Evolutionary conservation across 2,329 filamentous ascomycete species (phyloP), one percentile per base, ranked within the genome.

Genomic region (Neonectria faginata): DNA sequence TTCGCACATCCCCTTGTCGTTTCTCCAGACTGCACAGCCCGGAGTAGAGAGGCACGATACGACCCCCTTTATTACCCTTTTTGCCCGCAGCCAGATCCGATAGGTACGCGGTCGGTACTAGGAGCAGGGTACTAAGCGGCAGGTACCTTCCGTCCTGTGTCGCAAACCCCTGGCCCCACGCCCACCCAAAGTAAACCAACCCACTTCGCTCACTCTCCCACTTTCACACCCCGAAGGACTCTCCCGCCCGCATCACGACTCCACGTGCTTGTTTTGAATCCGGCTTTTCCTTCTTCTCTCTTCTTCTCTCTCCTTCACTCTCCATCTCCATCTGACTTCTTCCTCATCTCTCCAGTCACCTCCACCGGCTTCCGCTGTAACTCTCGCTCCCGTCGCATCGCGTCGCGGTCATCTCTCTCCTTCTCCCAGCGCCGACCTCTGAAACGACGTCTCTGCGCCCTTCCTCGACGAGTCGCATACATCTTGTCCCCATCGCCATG

Each of bases 401-500:
- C 68, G 25, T 67, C 51, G 68, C 57, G 59, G 51, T 52, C 55
- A 47, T 55, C 36, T 56, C 50, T 53, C 56, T 45, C 52, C 31
- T 54, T 61, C 51, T 60, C 33, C 51, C 42, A 54, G 41, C 61
- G 62, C 53, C 53, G 59, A 39, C 45, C 48, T 39, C 53, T 45
- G 25, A n/a, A 33, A 36, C 66, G 50, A 64, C 27, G 29, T 22
- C 57, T 55, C 31, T 27, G 52, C 61, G 57, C 45, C 58, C 57
- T 54, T 33, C 58, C 65, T 59, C 52, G 51, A 56, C 60, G 57
- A 62, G 67, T 69, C 65, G 58, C 62, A 60, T 59, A 58, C 60
- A 56, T 20, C 65, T 57, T 58, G 55, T 44, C 58, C 55, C 56
- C 57, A 61, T 69, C 72, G 73, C 71, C 73, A 82, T 82, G 80